A percentile compares a stretch with the other conserved stretches of the same genome.
These are phyloP conservation scores for Fusarium illudens DNA, from an alignment of 2,329 filamentous ascomycete species.

Conservation along the genomic window DNA sequence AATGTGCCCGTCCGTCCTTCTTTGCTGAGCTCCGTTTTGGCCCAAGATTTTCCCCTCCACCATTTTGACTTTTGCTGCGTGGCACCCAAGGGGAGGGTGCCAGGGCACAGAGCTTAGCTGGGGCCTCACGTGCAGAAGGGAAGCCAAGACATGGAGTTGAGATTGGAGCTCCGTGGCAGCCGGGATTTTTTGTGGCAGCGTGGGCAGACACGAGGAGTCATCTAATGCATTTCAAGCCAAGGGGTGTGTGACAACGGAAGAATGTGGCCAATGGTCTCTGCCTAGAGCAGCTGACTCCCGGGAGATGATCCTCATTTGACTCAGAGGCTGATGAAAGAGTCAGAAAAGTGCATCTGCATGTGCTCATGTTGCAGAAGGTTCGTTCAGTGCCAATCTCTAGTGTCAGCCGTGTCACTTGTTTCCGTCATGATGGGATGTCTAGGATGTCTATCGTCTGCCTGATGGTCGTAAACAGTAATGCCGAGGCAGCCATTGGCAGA, in stretches of 20 bases:
- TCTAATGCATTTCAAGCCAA: conserved; percentile 14
- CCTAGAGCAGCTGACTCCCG: conserved; percentile 25
- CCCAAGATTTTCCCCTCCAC: neutral
- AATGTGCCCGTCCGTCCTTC: neutral
- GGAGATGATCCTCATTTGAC: conserved; percentile 27
- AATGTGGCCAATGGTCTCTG: conserved; percentile 22
- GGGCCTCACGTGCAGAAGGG: conserved; percentile 20
- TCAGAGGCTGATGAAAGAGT: conserved; percentile 29
- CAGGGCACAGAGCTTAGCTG: neutral
- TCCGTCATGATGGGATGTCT: neutral
- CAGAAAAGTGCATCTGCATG: conserved; percentile 11
- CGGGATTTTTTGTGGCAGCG: conserved; percentile 29
- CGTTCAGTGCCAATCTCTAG: neutral
- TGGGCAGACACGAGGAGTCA: conserved; percentile 30
- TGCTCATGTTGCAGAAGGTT: conserved; percentile 28
- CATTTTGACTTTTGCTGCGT: neutral
- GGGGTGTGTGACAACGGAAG: conserved; percentile 29
- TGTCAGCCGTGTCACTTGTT: neutral
- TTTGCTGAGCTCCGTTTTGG: neutral
- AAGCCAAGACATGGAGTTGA: conserved; percentile 5
- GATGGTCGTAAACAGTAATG: conserved; percentile 27
- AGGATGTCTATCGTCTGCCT: neutral
- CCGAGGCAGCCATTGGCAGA: conserved; percentile 34
- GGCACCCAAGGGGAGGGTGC: neutral
- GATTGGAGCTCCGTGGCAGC: conserved; percentile 29